Conservation (phyloP, 192 early-diverging fungal genomes). For the Rhizophagus clarus region DNA sequence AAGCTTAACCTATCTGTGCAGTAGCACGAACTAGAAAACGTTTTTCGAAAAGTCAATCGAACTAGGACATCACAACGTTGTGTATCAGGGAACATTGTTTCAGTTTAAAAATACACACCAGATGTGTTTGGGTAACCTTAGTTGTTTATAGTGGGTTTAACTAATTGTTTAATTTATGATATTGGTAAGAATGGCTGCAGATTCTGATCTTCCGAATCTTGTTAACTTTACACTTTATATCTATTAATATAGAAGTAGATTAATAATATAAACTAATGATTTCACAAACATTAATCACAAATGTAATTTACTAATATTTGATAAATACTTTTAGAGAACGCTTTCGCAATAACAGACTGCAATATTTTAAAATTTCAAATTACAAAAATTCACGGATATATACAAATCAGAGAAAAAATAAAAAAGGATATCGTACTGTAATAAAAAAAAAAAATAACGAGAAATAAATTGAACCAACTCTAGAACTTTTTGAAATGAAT, state of each 20-base stretch:
- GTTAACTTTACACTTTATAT: neutral
- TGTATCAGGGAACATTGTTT: neutral
- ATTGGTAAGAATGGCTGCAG: neutral
- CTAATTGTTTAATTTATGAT: too few species aligned
- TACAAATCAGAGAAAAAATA: slow-evolving; percentile 29
- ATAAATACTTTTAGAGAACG: neutral
- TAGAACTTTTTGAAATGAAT: slow-evolving; percentile 14
- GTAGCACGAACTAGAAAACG: neutral
- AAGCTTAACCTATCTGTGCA: neutral
- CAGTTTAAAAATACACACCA: neutral
- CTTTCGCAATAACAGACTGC: neutral
- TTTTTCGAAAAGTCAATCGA: neutral
- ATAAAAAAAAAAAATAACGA: slow-evolving; percentile 32
- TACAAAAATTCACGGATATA: slow-evolving; percentile 1
- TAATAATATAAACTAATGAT: neutral
- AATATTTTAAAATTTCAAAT: neutral
- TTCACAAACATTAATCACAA: neutral
- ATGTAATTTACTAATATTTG: neutral
- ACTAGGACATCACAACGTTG: neutral
- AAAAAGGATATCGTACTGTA: slow-evolving; percentile 23
- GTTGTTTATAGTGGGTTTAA: too few species aligned
- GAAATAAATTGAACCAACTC: slow-evolving; percentile 9
- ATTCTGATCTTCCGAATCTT: neutral
- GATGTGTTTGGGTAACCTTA: neutral
- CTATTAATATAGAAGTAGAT: neutral